phyloP scores from a whole-genome alignment of 495 filamentous ascomycete species.

The Trichoderma orchidacearum region DNA sequence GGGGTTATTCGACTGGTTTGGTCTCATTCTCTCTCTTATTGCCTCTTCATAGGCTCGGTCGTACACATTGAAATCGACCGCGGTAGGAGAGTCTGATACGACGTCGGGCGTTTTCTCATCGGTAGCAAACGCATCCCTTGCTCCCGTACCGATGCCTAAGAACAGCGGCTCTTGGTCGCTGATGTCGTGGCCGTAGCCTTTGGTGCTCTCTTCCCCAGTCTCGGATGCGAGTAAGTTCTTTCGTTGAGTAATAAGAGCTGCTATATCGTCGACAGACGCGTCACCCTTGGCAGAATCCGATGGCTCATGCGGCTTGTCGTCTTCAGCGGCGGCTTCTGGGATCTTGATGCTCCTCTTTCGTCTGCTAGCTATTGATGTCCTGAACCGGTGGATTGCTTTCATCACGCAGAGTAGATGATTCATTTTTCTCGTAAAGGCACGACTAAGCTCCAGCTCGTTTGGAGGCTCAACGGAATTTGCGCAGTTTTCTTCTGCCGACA shows the following conservation, averaged over 20 bases:
- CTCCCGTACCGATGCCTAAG: constrained; percentile 60
- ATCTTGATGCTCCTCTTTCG: constrained; percentile 8
- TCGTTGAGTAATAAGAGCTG: constrained; percentile 22
- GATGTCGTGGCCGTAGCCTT: constrained; percentile 53
- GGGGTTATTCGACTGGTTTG: background rate
- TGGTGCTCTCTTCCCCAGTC: constrained; percentile 12
- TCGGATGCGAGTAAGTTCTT: constrained; percentile 15
- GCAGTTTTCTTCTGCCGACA: constrained; percentile 78
- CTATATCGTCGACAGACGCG: constrained; percentile 6
- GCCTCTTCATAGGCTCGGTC: constrained; percentile 75
- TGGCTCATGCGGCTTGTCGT: constrained; percentile 19
- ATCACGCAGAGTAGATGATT: constrained; percentile 73
- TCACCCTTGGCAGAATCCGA: background rate
- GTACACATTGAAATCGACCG: constrained; percentile 73
- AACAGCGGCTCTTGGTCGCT: constrained; percentile 47
- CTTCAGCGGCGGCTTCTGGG: constrained; percentile 7
- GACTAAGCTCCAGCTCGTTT: constrained; percentile 77
- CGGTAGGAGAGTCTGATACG: constrained; percentile 71
- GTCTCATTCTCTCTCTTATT: constrained; percentile 51
- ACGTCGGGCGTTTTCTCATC: constrained; percentile 20
- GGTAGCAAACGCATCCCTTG: constrained; percentile 21
- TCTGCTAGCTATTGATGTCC: constrained; percentile 25
- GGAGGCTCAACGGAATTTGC: constrained; percentile 63
- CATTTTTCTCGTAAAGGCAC: constrained; percentile 82
- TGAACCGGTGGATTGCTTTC: constrained; percentile 85